Base-by-base conservation (phyloP, 306 rosid genomes). In the Rosa rugosa region DNA sequence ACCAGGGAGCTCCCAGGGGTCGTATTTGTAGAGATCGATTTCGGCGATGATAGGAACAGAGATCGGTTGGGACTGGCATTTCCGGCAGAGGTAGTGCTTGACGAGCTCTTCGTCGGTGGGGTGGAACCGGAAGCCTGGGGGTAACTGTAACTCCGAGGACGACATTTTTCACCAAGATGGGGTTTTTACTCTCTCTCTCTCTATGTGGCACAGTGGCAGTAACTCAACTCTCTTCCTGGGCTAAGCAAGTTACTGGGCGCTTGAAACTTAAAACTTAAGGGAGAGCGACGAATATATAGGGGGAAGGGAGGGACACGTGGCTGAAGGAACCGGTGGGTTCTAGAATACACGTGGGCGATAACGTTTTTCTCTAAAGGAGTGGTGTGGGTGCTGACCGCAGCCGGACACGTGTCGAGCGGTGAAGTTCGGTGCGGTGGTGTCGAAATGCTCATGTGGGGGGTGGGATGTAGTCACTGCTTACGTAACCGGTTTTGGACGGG, bases 21-120 rank as follows among this genome's bases (percentile, higher is more conserved):
- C 88, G 76, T 75, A 86, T 77, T 93, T 96, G 83, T 93, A 96
- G 31, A 91, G 96, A 69, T 96, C 97, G 73, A 96, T 90, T 84
- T 96, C 98, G 22, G 94, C 90, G 34, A 96, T 90, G 41, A 96
- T 91, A n/a, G 94, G 96, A 40, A 89, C 99, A 0, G 93, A 77
- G 46, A 96, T 93, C 1, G 84, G 81, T 45, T 86, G 97, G 16
- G 98, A 90, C 3, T 90, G 80, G 69, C 96, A 96, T 89, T 90
- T 93, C 14, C 96, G 96, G 79, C 90, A 86, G 82, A 96, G 91
- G 34, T 93, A 96, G 87, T 96, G 97, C 88, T 78, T 78, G 65
- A 96, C 97, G 16, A 96, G 97, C 84, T 96, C 99, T 65, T 96
- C 98, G 50, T 96, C 98, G 71, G 99, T 96, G 1, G 98, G 98